Base-by-base conservation (phyloP, 768 basidiomycete genomes). In the Lentinula lateritia region DNA sequence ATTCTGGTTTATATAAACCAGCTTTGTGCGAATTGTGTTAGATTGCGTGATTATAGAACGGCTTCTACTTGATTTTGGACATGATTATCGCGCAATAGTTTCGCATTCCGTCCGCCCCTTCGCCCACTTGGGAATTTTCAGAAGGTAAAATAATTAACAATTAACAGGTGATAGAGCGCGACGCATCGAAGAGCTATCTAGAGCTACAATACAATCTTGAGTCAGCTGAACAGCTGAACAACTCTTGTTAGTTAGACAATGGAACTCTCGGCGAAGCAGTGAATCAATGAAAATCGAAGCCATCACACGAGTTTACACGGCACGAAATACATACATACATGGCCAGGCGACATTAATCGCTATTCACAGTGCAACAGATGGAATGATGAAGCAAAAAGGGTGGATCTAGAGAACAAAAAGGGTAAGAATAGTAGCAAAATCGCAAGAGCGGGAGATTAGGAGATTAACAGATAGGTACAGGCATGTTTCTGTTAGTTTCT, bases 21-120 rank as follows among this genome's bases (percentile, higher is more conserved):
- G 48, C 36, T 61, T 53, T 41, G 32, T 61, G 41, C 39, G 45
- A 39, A 59, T 59, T 59, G 43, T 59, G 58, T 45, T 50, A 50
- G 58, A 59, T 59, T 43, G 58, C 58, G 58, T 59, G 58, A 46
- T 59, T 48, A 50, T 23, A 23, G 41, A 38, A 9, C 15, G 32
- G 41, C 15, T 59, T 41, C 48, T 45, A 45, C 42, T 36, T 23
- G 12, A 0, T 7, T 20, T 20, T 38, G 34, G 36, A 9, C 15
- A 6, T 50, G 50, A 34, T 16, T 20, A 10, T 56, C 39, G 28
- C 39, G 45, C 50, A 34, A 52, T 52, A 15, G 9, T 52, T 16
- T 34, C 34, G 50, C 32, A 52, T 34, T 34, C 28, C 20, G 53
- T 38, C 23, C 23, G 23, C 23, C 23, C 23, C 23, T 23, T 23